These are phyloP conservation scores for Cystofilobasidium bisporidii DNA, from an alignment of 768 basidiomycete genomes.

Conservation along the genomic window DNA sequence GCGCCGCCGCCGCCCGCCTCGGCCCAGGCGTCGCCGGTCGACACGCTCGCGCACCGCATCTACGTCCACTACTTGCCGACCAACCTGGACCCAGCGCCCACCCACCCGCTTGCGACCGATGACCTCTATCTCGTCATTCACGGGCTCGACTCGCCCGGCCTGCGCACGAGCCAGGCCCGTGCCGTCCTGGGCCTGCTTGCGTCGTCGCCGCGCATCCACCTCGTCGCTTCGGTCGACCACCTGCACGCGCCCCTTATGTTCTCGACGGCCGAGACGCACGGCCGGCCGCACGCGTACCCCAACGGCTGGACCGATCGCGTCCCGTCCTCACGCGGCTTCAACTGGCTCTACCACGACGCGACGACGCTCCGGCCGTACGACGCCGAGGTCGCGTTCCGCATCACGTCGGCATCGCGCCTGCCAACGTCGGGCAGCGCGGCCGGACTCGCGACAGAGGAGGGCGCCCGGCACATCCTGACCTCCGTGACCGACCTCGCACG, in stretches of 20 bases:
- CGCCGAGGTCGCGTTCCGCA: constrained; percentile 50
- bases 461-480: constrained; percentile 65
- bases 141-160: constrained; percentile 68
- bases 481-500: constrained; percentile 80
- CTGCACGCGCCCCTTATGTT: constrained; percentile 74
- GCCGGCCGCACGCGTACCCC: constrained; percentile 31
- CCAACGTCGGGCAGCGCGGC: constrained; percentile 37
- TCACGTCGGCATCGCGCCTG: constrained; percentile 28
- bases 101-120: constrained; percentile 37
- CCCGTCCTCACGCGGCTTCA: constrained; percentile 35
- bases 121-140: constrained; percentile 73
- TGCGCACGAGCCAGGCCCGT: constrained; percentile 57
- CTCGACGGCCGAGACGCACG: constrained; percentile 44
- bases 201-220: constrained; percentile 62
- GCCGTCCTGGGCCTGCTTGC: constrained; percentile 64
- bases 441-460: constrained; percentile 53
- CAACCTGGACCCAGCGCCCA: constrained; percentile 19
- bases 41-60: constrained; percentile 57
- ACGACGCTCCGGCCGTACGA: constrained; percentile 78
- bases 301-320: neutral
- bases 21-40: constrained; percentile 42
- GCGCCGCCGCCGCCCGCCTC: constrained; percentile 31
- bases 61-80: constrained; percentile 51
- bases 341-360: constrained; percentile 61
- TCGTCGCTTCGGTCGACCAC: constrained; percentile 80